Evolutionary conservation across 371 early-diverging fungal genomes (phyloP).

Genomic region (Thermomucor indicae-seudaticae): DNA sequence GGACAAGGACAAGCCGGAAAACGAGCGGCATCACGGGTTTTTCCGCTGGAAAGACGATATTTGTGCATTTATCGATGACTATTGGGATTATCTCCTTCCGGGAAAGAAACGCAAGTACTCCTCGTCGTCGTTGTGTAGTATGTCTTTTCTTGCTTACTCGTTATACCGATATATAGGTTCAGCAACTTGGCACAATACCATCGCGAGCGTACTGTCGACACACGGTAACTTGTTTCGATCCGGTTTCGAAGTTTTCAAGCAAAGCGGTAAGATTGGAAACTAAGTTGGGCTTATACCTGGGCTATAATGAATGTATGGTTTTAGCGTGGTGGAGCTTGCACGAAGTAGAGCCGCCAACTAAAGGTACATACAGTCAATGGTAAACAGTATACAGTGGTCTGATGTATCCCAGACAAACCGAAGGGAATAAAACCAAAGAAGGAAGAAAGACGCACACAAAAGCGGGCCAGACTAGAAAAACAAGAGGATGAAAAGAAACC

Average conservation of each 20-base stretch:
- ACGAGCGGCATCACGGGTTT: slow-evolving; percentile 59
- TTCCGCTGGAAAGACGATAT: slow-evolving; percentile 83
- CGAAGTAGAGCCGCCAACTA: slow-evolving; percentile 43
- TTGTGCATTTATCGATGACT: slow-evolving; percentile 70
- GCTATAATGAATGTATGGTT: neutral
- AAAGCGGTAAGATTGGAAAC: slow-evolving; percentile 29
- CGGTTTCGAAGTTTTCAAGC: slow-evolving; percentile 63
- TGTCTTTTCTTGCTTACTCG: neutral
- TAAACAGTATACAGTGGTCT: no score
- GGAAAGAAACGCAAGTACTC: slow-evolving; percentile 55
- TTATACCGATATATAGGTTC: slow-evolving; percentile 31
- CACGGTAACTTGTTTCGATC: slow-evolving; percentile 73
- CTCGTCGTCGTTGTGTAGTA: neutral
- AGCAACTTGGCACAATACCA: slow-evolving; percentile 72
- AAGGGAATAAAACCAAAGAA: neutral
- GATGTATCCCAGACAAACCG: no score
- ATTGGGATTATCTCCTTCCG: slow-evolving; percentile 74
- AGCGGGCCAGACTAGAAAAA: no score
- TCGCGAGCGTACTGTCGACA: slow-evolving; percentile 78
- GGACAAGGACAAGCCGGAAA: slow-evolving; percentile 20
- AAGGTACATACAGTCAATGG: no score
- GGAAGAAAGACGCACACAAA: neutral
- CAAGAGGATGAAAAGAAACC: no score
- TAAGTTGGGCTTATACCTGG: neutral
- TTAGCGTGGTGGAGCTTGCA: slow-evolving; percentile 63